These are phyloP conservation scores for Arthromyces matolae DNA, from an alignment of 768 basidiomycete species.

Conservation along the genomic window DNA sequence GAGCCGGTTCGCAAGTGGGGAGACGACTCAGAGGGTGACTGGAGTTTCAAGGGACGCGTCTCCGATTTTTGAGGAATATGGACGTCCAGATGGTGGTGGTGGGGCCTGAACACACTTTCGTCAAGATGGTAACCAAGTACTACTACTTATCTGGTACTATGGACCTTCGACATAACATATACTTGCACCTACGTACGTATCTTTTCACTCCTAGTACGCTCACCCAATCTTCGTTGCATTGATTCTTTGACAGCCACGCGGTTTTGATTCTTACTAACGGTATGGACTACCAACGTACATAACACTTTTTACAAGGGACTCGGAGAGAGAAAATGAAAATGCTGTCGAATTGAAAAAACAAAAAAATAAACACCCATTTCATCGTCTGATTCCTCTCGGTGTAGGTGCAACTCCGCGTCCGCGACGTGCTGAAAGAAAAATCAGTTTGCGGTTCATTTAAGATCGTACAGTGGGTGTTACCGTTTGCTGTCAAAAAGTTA, in stretches of 20 bases:
- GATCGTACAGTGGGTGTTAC: slow-evolving; percentile 31
- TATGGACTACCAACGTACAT: no score
- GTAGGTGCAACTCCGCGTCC: slow-evolving; percentile 76
- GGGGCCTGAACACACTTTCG: no score
- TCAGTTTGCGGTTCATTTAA: slow-evolving; percentile 1
- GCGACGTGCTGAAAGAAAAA: slow-evolving; percentile 62
- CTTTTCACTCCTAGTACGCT: no score
- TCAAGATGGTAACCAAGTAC: no score
- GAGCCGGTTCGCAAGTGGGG: slow-evolving; percentile 72
- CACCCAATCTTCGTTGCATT: no score
- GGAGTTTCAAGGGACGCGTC: slow-evolving; percentile 88
- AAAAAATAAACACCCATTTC: slow-evolving; percentile 28
- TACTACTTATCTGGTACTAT: no score
- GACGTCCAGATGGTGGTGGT: no score
- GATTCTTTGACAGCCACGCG: no score
- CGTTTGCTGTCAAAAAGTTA: slow-evolving; percentile 58
- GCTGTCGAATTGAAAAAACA: slow-evolving; percentile 2
- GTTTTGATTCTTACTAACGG: no score
- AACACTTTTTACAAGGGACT: no score
- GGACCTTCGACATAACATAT: no score
- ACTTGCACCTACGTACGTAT: no score
- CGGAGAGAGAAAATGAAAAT: slow-evolving; percentile 4
- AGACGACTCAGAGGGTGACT: slow-evolving; percentile 60
- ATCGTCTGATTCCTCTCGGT: slow-evolving; percentile 80
- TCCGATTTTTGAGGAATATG: slow-evolving; percentile 63